Conservation (phyloP, 805 yeast genomes). For the Candida tammaniensis region DNA sequence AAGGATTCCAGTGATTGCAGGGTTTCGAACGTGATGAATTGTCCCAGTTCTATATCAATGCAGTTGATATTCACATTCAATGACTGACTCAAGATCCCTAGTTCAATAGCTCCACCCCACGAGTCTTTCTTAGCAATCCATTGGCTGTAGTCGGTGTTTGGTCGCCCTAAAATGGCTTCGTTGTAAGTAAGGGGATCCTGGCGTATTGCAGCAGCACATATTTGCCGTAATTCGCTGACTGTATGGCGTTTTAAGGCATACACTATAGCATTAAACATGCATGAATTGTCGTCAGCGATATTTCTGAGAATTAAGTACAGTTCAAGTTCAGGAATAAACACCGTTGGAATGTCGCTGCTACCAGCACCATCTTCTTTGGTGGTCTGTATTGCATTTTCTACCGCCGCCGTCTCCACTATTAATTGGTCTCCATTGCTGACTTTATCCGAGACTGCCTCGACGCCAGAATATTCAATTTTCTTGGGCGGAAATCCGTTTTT, state of each 20-base stretch:
- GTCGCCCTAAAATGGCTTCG: constrained; percentile 57
- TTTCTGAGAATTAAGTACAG: constrained; percentile 48
- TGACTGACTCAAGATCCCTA: constrained; percentile 56
- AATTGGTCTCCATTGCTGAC: constrained; percentile 61
- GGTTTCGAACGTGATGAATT: constrained; percentile 49
- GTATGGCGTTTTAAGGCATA: constrained; percentile 46
- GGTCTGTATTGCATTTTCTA: constrained; percentile 8
- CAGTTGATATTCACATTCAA: constrained; percentile 54
- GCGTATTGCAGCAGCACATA: constrained; percentile 48
- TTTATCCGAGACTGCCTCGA: constrained; percentile 26
- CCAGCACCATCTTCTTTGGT: not conserved
- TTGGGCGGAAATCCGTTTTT: constrained; percentile 65
- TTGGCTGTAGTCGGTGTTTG: constrained; percentile 44
- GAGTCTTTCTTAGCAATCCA: constrained; percentile 62
- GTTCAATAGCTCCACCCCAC: constrained; percentile 86
- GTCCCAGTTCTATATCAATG: constrained; percentile 61
- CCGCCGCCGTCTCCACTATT: constrained; percentile 25
- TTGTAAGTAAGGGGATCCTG: constrained; percentile 41
- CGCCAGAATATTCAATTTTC: constrained; percentile 29
- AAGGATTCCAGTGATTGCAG: constrained; percentile 38
- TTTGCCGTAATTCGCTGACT: constrained; percentile 47
- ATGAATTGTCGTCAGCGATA: constrained; percentile 76
- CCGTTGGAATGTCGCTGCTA: constrained; percentile 24
- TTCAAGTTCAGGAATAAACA: constrained; percentile 17
- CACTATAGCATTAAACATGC: constrained; percentile 66